A percentile compares a stretch with the other conserved stretches of the same genome.
Conservation (phyloP, 2,329 filamentous ascomycete species). For the Elsinoe ampelina region DNA sequence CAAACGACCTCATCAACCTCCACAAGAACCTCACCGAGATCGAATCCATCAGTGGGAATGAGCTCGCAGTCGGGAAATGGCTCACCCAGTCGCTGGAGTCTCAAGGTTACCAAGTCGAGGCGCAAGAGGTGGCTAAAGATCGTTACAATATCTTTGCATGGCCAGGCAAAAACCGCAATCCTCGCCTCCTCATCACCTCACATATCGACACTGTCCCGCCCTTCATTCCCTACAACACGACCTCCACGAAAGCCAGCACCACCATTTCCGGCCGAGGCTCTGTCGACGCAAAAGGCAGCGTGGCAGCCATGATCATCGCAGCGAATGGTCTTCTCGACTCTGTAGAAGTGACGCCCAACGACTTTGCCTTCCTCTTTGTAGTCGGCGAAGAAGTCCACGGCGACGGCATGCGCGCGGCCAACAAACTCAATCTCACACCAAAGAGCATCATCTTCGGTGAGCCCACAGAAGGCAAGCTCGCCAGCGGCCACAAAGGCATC, state of each 20-base stretch:
- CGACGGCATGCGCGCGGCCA: constrained; percentile 62
- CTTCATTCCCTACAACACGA: constrained; percentile 57
- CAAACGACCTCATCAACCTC: constrained; percentile 53
- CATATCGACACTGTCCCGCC: constrained; percentile 78
- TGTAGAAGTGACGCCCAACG: constrained; percentile 33
- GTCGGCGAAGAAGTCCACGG: constrained; percentile 78
- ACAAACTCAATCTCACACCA: constrained; percentile 37
- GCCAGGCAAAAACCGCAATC: constrained; percentile 38
- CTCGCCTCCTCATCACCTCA: constrained; percentile 59
- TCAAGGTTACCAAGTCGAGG: constrained; percentile 54
- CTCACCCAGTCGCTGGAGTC: constrained; percentile 56
- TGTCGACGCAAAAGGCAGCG: constrained; percentile 50
- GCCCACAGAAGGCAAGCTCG: constrained; percentile 80
- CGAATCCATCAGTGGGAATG: constrained; percentile 61
- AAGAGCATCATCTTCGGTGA: constrained; percentile 82
- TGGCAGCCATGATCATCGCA: constrained; percentile 67
- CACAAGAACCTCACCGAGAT: constrained; percentile 68
- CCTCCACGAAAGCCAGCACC: constrained; percentile 39
- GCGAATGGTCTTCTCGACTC: constrained; percentile 43
- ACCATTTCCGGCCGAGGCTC: constrained; percentile 62
- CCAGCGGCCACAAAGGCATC: constrained; percentile 84
- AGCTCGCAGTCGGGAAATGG: constrained; percentile 59
- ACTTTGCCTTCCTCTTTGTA: constrained; percentile 48
- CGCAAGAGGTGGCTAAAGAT: constrained; percentile 40
- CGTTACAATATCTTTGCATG: constrained; percentile 74